Percentiles rank a stretch among this genome's conserved stretches.
Conservation (phyloP, 148 eudicot species). For the Rhododendron griersonianum region DNA sequence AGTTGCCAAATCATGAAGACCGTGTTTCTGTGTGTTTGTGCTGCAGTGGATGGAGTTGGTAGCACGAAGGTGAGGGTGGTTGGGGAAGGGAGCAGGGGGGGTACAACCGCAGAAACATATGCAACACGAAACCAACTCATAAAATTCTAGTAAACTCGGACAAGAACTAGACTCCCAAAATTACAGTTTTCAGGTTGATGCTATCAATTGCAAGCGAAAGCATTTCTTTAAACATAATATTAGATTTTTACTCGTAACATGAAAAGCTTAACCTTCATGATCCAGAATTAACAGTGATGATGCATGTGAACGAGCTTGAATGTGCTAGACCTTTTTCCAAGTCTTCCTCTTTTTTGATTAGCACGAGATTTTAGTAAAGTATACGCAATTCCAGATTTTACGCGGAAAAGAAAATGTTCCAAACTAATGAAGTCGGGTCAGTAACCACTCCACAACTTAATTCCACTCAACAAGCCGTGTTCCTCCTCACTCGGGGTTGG, state of each 20-base stretch:
- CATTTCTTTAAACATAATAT: neutral
- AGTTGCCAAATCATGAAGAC: neutral
- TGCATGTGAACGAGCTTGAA: neutral
- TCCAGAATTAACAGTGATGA: neutral
- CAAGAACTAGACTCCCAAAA: neutral
- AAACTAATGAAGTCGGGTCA: neutral
- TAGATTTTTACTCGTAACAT: neutral
- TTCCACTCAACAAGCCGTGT: neutral
- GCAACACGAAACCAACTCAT: neutral
- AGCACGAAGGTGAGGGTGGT: neutral
- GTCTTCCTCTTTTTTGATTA: neutral
- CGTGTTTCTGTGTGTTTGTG: neutral
- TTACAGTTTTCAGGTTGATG: neutral
- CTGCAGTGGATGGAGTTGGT: neutral
- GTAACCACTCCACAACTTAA: neutral
- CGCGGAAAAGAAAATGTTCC: neutral
- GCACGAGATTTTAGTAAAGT: neutral
- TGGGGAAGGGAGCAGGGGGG: neutral
- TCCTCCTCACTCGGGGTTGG: neutral
- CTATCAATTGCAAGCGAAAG: neutral
- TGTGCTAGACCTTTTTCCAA: neutral
- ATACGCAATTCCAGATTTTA: neutral
- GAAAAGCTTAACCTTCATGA: neutral
- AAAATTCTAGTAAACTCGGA: neutral
- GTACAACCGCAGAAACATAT: neutral